A percentile compares a stretch with the other conserved stretches of the same genome.
phyloP scores from a whole-genome alignment of 345 rosid genomes.

The Acer negundo region DNA sequence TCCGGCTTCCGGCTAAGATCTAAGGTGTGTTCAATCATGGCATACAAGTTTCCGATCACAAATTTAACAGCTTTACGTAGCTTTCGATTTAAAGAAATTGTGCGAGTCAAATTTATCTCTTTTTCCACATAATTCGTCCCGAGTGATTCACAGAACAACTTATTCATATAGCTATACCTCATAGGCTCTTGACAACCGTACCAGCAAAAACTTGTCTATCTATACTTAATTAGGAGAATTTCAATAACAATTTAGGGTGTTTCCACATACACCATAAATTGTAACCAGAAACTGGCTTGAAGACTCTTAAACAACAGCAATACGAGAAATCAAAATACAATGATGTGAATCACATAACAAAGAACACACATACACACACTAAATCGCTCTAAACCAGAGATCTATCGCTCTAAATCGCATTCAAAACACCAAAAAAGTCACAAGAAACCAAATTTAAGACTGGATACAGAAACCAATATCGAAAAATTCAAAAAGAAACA shows the following conservation, averaged over 20 bases:
- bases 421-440: conserved; percentile 6
- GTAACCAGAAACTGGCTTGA: neutral
- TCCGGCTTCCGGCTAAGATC: neutral
- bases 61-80: conserved; percentile 1
- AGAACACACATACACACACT: neutral
- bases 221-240: neutral
- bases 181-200: neutral
- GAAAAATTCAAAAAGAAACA: conserved; percentile 14
- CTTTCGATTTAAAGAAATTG: conserved; percentile 2
- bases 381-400: conserved; percentile 21
- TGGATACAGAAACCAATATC: neutral
- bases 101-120: neutral
- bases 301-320: neutral
- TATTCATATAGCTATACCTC: conserved; percentile 2
- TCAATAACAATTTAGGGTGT: neutral
- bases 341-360: conserved; percentile 1
- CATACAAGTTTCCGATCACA: neutral
- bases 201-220: neutral
- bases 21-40: neutral
- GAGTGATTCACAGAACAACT: neutral
- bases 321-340: neutral
- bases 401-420: conserved; percentile 9
- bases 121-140: neutral
- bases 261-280: no score
- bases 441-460: neutral